phyloP scores from a whole-genome alignment of 306 rosid species.

The Macrotyloma uniflorum region DNA sequence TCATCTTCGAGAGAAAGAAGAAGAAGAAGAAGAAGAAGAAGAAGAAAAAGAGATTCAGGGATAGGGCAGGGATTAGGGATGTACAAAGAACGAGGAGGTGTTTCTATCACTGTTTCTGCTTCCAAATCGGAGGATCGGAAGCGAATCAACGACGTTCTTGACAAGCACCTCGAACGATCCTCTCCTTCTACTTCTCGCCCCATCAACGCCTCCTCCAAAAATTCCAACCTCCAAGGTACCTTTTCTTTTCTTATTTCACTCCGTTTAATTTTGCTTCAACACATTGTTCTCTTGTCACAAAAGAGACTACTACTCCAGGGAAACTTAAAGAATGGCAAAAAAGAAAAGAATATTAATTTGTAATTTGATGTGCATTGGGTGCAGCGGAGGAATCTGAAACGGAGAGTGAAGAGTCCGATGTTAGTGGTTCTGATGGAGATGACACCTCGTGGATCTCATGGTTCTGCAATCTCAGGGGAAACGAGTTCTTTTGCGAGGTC shows the following conservation, averaged over 20 bases:
- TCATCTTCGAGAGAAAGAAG: neutral
- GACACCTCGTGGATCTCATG: constrained; percentile 99
- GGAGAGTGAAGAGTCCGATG: constrained; percentile 95
- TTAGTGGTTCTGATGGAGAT: constrained; percentile 96
- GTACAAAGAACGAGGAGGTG: constrained; percentile 67
- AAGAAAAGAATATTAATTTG: too few species aligned
- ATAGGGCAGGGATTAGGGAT: neutral
- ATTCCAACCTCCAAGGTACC: constrained; percentile 55
- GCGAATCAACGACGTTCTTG: constrained; percentile 91
- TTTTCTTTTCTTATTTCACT: neutral
- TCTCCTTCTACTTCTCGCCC: constrained; percentile 90
- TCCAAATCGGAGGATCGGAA: constrained; percentile 86
- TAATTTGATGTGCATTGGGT: neutral
- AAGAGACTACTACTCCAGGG: too few species aligned
- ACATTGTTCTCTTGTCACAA: neutral
- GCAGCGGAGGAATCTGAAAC: constrained; percentile 91
- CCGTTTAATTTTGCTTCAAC: neutral
- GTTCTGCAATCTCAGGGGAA: constrained; percentile 98
- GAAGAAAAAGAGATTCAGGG: neutral
- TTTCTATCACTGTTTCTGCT: constrained; percentile 30
- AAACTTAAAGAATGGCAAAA: too few species aligned
- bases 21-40: neutral
- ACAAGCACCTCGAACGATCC: constrained; percentile 90
- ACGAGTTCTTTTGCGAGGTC: constrained; percentile 97
- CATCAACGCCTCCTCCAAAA: constrained; percentile 58